Evolutionary conservation across 441 rosid species (phyloP).

Genomic region (Lepidium campestre): DNA sequence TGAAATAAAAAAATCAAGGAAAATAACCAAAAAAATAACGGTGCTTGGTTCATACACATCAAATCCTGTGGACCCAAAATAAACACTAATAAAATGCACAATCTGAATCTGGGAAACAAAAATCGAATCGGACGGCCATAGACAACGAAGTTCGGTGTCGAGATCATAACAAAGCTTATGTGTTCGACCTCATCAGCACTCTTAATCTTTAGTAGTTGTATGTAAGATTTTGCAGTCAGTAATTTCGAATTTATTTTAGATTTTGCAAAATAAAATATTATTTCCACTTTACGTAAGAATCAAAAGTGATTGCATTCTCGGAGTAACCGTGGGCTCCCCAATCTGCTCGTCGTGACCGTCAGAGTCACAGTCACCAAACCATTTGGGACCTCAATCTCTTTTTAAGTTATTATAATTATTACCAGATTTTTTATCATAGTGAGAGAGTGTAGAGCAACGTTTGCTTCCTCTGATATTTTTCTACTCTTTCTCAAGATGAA

Average conservation of each 20-base stretch:
- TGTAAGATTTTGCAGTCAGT: background rate
- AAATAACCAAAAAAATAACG: background rate
- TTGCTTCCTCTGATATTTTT: background rate
- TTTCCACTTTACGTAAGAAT: conserved; percentile 19
- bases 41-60: background rate
- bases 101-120: background rate
- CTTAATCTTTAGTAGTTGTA: too few relatives aligned
- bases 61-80: background rate
- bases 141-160: background rate
- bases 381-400: background rate
- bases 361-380: background rate
- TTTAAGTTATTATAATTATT: background rate
- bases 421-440: background rate
- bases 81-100: background rate
- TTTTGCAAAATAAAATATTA: too few relatives aligned
- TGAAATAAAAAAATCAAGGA: too few relatives aligned
- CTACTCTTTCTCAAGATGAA: conserved; percentile 34
- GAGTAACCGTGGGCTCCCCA: conserved; percentile 15
- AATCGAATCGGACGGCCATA: background rate
- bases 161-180: background rate
- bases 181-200: background rate
- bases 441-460: background rate
- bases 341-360: background rate
- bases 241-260: too few relatives aligned
- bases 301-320: conserved; percentile 18